Percentiles rank a stretch among this genome's conserved stretches.
Conservation (phyloP, 2,329 filamentous ascomycete species). For the Macrophomina tecta region DNA sequence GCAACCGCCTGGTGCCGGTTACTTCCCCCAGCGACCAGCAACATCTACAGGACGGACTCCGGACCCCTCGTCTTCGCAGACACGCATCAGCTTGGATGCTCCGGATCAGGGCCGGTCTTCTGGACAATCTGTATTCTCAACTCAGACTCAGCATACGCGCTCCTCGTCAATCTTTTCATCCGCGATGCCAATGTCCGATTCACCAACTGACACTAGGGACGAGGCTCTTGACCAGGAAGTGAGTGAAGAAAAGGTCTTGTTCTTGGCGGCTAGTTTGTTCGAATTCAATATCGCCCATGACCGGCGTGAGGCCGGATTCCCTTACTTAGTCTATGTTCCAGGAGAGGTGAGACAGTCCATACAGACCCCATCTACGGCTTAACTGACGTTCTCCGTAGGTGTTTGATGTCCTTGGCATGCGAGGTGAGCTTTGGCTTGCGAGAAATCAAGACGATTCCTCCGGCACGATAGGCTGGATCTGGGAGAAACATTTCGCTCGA, state of each 20-base stretch:
- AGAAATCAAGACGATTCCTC: conserved; percentile 91
- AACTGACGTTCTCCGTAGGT: conserved; percentile 37
- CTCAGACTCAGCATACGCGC: conserved; percentile 44
- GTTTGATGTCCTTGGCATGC: conserved; percentile 81
- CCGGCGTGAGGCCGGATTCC: conserved; percentile 91
- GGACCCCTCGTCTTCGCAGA: conserved; percentile 10
- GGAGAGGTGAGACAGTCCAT: conserved; percentile 70
- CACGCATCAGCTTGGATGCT: conserved; percentile 32
- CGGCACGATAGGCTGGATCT: conserved; percentile 91
- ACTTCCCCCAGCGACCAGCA: conserved; percentile 41
- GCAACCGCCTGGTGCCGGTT: conserved; percentile 37
- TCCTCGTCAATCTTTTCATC: conserved; percentile 85
- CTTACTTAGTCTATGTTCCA: conserved; percentile 92
- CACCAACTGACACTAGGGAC: conserved; percentile 35
- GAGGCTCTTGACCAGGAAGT: conserved; percentile 40
- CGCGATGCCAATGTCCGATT: conserved; percentile 78
- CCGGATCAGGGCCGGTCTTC: conserved; percentile 46
- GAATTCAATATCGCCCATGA: conserved; percentile 96
- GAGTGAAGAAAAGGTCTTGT: conserved; percentile 73
- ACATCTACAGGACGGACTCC: conserved; percentile 35
- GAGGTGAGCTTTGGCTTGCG: conserved; percentile 96
- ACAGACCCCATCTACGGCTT: not conserved
- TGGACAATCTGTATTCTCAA: conserved; percentile 39
- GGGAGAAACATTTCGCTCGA: conserved; percentile 89
- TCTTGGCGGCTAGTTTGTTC: conserved; percentile 90